These are phyloP conservation scores for Parachaetomium inaequale DNA, from an alignment of 495 filamentous ascomycete species.

Conservation along the genomic window DNA sequence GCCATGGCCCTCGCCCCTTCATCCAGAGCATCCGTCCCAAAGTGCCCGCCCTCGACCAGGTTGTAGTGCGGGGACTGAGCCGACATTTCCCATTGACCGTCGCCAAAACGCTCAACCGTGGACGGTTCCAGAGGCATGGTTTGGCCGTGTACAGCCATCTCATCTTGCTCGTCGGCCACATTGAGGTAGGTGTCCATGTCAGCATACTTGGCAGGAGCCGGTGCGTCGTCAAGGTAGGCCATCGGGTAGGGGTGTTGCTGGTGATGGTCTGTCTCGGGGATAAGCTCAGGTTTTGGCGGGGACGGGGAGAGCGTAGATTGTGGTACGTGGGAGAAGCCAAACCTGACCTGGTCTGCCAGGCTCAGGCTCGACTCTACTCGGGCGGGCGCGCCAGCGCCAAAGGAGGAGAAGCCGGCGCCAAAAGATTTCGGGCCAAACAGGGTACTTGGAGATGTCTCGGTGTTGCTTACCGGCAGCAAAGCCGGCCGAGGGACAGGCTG, in stretches of 20 bases:
- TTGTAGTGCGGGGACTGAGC: conserved; percentile 27
- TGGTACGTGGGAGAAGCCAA: conserved; percentile 34
- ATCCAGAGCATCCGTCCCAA: conserved; percentile 22
- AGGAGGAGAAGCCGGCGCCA: conserved; percentile 22
- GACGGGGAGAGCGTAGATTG: conserved; percentile 14
- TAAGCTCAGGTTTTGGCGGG: conserved; percentile 2
- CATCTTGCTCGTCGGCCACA: conserved; percentile 11
- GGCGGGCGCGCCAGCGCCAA: conserved; percentile 22
- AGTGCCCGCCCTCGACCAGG: conserved; percentile 28
- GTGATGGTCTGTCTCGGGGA: background rate
- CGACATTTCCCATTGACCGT: conserved; percentile 26
- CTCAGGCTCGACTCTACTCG: conserved; percentile 17
- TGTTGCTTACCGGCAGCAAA: background rate
- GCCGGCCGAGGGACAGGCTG: background rate
- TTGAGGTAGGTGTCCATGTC: conserved; percentile 20
- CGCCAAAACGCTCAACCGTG: conserved; percentile 18
- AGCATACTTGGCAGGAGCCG: conserved; percentile 15
- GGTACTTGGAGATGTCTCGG: background rate
- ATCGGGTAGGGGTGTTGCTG: conserved; percentile 23
- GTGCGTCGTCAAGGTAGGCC: conserved; percentile 24
- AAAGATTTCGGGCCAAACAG: conserved; percentile 20
- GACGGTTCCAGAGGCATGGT: conserved; percentile 8
- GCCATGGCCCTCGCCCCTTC: conserved; percentile 13
- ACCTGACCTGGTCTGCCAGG: conserved; percentile 34
- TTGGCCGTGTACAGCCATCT: conserved; percentile 9